A percentile compares a stretch with the other conserved stretches of the same genome.
These are phyloP conservation scores for Aegilops sharonensis DNA, from an alignment of 176 grass and related monocot species.

Conservation along the genomic window DNA sequence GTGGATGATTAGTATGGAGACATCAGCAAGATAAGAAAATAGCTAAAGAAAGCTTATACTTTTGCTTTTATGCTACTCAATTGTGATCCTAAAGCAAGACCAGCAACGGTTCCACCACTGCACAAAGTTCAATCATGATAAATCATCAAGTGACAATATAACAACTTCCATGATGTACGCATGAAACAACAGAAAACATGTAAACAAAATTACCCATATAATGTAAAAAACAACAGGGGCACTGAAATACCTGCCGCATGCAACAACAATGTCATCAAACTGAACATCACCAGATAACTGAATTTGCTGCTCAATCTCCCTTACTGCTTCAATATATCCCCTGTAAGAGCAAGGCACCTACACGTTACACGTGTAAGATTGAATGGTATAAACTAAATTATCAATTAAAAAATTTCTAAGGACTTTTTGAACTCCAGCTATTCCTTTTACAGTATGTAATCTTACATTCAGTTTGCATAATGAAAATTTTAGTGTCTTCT, in stretches of 20 bases:
- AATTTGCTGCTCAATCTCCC: conserved; percentile 87
- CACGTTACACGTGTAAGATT: not conserved
- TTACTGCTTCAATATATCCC: conserved; percentile 95
- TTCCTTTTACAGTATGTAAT: not conserved
- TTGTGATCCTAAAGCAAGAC: conserved; percentile 82
- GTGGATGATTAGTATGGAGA: conserved; percentile 27
- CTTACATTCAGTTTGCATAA: not conserved
- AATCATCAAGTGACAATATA: not conserved
- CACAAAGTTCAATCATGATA: conserved; percentile 34
- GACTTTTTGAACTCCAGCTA: not conserved
- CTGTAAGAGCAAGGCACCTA: conserved; percentile 39
- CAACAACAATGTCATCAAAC: conserved; percentile 91
- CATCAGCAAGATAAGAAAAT: conserved; percentile 21
- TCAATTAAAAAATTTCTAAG: not conserved
- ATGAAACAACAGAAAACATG: not conserved
- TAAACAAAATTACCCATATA: not conserved
- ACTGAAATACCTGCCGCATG: conserved; percentile 76
- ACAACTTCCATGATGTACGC: not conserved
- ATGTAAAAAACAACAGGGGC: not conserved
- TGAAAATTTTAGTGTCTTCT: not conserved
- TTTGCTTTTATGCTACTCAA: conserved; percentile 86
- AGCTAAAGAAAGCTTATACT: conserved; percentile 47
- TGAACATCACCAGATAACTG: conserved; percentile 40
- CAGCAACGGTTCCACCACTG: conserved; percentile 94
- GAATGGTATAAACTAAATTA: not conserved